Base-by-base conservation (phyloP, 2,329 filamentous ascomycete species). In the Calycina herbarum region DNA sequence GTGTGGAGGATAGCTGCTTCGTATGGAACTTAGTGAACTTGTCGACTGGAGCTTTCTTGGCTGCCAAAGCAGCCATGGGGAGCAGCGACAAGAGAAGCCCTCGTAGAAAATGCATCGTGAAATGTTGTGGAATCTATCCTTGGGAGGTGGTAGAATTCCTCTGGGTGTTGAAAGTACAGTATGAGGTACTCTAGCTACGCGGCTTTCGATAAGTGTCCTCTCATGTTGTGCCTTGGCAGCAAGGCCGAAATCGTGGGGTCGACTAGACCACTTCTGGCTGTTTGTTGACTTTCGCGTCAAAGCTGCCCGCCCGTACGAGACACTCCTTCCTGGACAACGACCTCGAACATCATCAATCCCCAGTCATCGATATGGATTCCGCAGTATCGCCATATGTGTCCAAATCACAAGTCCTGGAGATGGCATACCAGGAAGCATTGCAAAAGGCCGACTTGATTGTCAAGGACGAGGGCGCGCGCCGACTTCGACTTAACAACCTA, bases 391-490 rank as follows among this genome's bases (percentile, higher is more conserved):
- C 76, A 75, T 67, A 73, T 61, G 64, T 76, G n/a, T 69, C 73
- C 15, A 73, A 71, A 65, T 71, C 73, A n/a, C 72, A 76, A 63
- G 64, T 40, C 58, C 83, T 93, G 62, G 92, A 96, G 75, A 79
- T 90, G 67, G 86, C 86, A 72, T 92, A 94, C 76, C 86, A 90
- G 70, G 83, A 84, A 66, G 85, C 84, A 69, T 78, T 85, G 63
- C 87, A 89, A 71, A 82, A 88, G 63, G 85, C 90, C 42, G 85
- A 91, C 62, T 80, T 89, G 11, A 82, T 96, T 64, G 80, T 86
- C 70, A 91, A 91, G 73, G 87, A 93, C 69, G 94, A 98, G 76
- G 86, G 89, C 66, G 82, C 86, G 48, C 88, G 94, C 59, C 85
- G 88, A 69, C 78, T 93, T 62, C 87, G 87, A 70, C 82, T 94